Base-by-base conservation (phyloP, 805 yeast species). In the Kuraishia piskuri region DNA sequence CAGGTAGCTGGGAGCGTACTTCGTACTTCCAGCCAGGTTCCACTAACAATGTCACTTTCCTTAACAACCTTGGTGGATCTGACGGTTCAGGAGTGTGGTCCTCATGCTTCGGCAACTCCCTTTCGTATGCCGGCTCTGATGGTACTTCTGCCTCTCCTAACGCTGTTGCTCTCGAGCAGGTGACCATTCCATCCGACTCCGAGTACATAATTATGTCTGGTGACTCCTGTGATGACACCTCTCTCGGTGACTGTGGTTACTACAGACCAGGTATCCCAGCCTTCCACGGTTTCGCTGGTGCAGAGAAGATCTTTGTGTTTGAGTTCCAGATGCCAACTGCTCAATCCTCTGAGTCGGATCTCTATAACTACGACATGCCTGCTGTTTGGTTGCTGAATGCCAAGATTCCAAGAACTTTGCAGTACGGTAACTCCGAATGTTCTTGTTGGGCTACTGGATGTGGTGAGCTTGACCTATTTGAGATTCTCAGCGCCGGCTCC, bases 381-480 rank as follows among this genome's bases (percentile, higher is more conserved):
- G 98, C 99, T 57, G 80, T 91, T 63, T 91, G 98, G 98, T 76
- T 91, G 70, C 82, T 91, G 69, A 91, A 91, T 70, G 96, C 96
- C 57, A 88, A 88, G 77, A 85, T 91, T 66, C 97, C 99, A 73
- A 89, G 99, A 79, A 91, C 97, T 61, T 73, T 84, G 65, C 98
- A 94, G 75, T 94, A 94, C 73, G 97, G 97, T 69, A 75, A 75
- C 56, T 68, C 84, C 23, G 68, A 79, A 21, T 94, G 98, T 78
- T 90, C 97, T 40, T 94, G 99, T 80, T 94, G 99, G 99, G 63
- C 80, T 52, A 79, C 96, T 53, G 98, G 98, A 57, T 94, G 99
- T 75, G 99, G 99, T 76, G 99, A 94, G 78, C 77, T 94, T 64
- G 99, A 94, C 73, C 77, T 90, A 64, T 94, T 92, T 65, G 99